These are phyloP conservation scores for Colletotrichum liriopes DNA, from an alignment of 2,329 filamentous ascomycete species.

Conservation along the genomic window DNA sequence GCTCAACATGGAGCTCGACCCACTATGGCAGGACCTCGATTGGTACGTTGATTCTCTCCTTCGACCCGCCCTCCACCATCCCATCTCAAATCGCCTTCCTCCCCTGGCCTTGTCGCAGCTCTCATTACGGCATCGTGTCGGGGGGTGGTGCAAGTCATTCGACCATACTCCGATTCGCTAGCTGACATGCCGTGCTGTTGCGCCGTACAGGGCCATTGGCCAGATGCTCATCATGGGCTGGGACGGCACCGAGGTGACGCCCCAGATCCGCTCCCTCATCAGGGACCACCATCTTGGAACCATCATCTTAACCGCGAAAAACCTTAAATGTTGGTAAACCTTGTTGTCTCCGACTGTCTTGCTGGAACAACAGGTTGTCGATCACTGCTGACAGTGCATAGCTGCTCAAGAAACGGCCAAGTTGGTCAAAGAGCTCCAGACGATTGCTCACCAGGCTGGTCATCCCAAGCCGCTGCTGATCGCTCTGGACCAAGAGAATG, in stretches of 20 bases:
- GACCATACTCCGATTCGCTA: slow-evolving; percentile 12
- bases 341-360: neutral
- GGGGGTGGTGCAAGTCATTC: neutral
- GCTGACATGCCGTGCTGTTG: slow-evolving; percentile 30
- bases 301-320: slow-evolving; percentile 87
- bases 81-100: neutral
- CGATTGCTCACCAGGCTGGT: slow-evolving; percentile 90
- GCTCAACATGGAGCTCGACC: slow-evolving; percentile 67
- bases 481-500: slow-evolving; percentile 96
- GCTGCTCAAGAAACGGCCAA: slow-evolving; percentile 91
- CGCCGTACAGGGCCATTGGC: slow-evolving; percentile 73
- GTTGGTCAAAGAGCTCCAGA: slow-evolving; percentile 92
- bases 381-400: slow-evolving; percentile 55
- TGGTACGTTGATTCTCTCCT: slow-evolving; percentile 69
- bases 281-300: slow-evolving; percentile 90
- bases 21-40: slow-evolving; percentile 83
- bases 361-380: slow-evolving; percentile 12
- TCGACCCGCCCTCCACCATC: slow-evolving; percentile 22
- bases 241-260: slow-evolving; percentile 87
- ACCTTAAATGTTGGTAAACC: slow-evolving; percentile 79
- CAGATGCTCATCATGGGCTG: slow-evolving; percentile 89
- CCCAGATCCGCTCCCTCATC: slow-evolving; percentile 85
- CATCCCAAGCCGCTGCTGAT: slow-evolving; percentile 92
- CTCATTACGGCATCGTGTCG: slow-evolving; percentile 4
- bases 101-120: slow-evolving; percentile 10